Conservation (phyloP, 257 asterid species). For the Nicotiana noctiflora region DNA sequence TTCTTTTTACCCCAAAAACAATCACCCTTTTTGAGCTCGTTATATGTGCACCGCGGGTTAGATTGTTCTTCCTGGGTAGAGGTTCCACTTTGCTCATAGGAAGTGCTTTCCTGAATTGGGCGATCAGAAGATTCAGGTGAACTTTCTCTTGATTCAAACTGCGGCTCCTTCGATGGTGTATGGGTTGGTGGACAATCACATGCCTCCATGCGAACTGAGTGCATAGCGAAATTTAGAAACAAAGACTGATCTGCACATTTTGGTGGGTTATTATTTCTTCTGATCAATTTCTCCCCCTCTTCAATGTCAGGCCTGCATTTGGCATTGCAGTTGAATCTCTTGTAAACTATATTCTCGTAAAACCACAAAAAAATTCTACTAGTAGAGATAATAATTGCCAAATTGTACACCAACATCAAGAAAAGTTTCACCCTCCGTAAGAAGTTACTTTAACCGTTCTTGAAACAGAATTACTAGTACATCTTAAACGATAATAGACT, state of each 20-base stretch:
- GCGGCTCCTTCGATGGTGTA: conserved; percentile 37
- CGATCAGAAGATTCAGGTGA: conserved; percentile 42
- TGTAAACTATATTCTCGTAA: conserved; percentile 6
- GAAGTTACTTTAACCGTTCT: not conserved
- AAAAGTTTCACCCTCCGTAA: not conserved
- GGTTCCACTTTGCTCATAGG: conserved; percentile 35
- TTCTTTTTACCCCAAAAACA: conserved; percentile 49
- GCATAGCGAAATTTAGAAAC: conserved; percentile 93
- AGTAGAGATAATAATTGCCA: not conserved
- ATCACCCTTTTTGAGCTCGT: conserved; percentile 32
- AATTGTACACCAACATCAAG: not conserved
- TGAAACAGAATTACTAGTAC: not conserved
- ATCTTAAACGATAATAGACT: not conserved
- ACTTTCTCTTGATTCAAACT: conserved; percentile 46
- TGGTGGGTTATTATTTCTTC: conserved; percentile 67
- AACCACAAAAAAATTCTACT: not conserved
- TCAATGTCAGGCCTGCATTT: conserved; percentile 76
- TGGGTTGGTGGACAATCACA: conserved; percentile 96
- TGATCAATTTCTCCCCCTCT: conserved; percentile 85
- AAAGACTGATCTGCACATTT: conserved; percentile 82
- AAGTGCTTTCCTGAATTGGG: conserved; percentile 35
- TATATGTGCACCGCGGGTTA: conserved; percentile 28
- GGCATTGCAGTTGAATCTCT: conserved; percentile 25
- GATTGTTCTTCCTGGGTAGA: conserved; percentile 38
- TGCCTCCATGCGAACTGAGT: conserved; percentile 97